These are phyloP conservation scores for Trichoderma semiorbis DNA, from an alignment of 2,329 filamentous ascomycete genomes.

Conservation along the genomic window DNA sequence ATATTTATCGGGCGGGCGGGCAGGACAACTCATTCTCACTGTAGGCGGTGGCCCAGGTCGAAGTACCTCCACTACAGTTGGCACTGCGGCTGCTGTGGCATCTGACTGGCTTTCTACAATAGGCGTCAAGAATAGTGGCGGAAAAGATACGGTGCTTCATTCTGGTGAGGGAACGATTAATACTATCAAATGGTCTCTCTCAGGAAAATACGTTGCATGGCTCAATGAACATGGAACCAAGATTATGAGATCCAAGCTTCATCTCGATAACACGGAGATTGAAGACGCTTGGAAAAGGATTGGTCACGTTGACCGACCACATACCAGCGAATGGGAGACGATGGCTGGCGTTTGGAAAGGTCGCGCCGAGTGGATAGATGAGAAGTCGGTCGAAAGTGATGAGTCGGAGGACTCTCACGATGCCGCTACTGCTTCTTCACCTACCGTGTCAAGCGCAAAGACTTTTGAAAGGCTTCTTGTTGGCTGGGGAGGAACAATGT, in stretches of 20 bases:
- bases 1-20: constrained; percentile 86
- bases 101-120: constrained; percentile 90
- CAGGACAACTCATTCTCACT: constrained; percentile 84
- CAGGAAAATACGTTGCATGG: constrained; percentile 91
- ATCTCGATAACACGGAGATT: constrained; percentile 69
- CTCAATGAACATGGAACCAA: constrained; percentile 96
- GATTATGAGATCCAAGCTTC: constrained; percentile 87
- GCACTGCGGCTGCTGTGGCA: constrained; percentile 76
- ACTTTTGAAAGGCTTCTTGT: constrained; percentile 77
- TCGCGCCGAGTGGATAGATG: constrained; percentile 88
- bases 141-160: constrained; percentile 83
- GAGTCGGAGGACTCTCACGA: constrained; percentile 45
- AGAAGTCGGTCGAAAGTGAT: constrained; percentile 71
- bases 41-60: constrained; percentile 74
- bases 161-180: constrained; percentile 89
- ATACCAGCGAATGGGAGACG: constrained; percentile 84
- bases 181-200: constrained; percentile 90
- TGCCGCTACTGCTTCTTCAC: constrained; percentile 41
- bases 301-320: constrained; percentile 85
- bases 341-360: constrained; percentile 97
- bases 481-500: constrained; percentile 94
- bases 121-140: constrained; percentile 66
- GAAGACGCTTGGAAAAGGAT: constrained; percentile 94
- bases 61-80: constrained; percentile 83
- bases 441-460: constrained; percentile 45